Conservation (phyloP, 1,139 yeast genomes). For the Arxiozyma telluris region DNA sequence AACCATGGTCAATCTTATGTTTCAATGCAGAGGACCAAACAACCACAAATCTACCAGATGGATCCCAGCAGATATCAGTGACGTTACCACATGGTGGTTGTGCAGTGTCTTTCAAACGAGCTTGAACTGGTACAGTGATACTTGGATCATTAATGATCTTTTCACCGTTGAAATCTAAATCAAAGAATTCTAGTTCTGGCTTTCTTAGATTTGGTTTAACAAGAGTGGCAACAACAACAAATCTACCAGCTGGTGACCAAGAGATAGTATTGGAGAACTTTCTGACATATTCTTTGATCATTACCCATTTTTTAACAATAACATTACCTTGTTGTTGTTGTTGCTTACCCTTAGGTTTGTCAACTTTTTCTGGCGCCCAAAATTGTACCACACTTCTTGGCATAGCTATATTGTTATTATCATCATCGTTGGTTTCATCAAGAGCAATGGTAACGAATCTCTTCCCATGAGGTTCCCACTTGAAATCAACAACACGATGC, state of each 20-base stretch:
- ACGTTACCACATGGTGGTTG: conserved; percentile 65
- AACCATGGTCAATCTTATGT: conserved; percentile 83
- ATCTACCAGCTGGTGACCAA: conserved; percentile 94
- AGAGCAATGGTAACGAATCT: conserved; percentile 74
- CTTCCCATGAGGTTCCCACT: conserved; percentile 93
- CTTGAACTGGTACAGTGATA: conserved; percentile 31
- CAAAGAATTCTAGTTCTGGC: conserved; percentile 79
- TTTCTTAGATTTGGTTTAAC: conserved; percentile 42
- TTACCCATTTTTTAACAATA: conserved; percentile 46
- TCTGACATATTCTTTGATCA: conserved; percentile 47
- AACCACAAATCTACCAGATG: conserved; percentile 84
- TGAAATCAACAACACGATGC: conserved; percentile 79
- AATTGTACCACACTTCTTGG: conserved; percentile 68
- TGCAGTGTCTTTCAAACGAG: conserved; percentile 56
- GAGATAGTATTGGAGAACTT: conserved; percentile 65
- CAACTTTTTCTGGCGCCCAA: conserved; percentile 62
- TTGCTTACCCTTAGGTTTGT: conserved; percentile 26
- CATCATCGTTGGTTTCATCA: conserved; percentile 42
- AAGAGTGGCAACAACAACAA: conserved; percentile 67
- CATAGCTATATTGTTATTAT: conserved; percentile 47
- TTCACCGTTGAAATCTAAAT: conserved; percentile 73
- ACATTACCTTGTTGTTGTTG: conserved; percentile 11
- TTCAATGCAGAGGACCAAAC: conserved; percentile 86
- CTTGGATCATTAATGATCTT: conserved; percentile 27
- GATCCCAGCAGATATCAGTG: conserved; percentile 89